phyloP scores from a whole-genome alignment of 1,284 basidiomycete species.

The Boletus sp. region DNA sequence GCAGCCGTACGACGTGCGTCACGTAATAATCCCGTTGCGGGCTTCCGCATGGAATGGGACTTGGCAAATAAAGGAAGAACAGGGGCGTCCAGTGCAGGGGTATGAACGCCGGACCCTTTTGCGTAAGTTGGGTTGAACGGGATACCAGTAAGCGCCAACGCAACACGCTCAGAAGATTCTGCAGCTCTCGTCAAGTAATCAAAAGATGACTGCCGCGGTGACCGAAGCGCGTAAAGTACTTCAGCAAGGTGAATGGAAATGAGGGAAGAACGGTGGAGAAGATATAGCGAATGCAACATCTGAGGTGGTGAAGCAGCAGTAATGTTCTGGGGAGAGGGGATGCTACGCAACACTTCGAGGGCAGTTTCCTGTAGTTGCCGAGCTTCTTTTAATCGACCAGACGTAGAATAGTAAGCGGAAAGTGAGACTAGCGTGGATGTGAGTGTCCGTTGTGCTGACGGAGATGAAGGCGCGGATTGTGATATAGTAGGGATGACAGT shows the following conservation, averaged over 20 bases:
- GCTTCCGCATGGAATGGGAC: slow-evolving; percentile 48
- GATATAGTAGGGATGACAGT: slow-evolving; percentile 35
- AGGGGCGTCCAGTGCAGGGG: slow-evolving; percentile 42
- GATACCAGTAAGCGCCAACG: slow-evolving; percentile 48
- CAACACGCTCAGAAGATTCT: slow-evolving; percentile 63
- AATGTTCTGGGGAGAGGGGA: slow-evolving; percentile 47
- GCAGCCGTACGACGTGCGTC: slow-evolving; percentile 68
- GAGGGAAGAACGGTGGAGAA: slow-evolving; percentile 70
- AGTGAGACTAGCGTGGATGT: slow-evolving; percentile 64
- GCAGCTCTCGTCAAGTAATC: slow-evolving; percentile 59
- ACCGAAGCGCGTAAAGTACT: slow-evolving; percentile 58
- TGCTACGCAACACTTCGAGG: slow-evolving; percentile 63
- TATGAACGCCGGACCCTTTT: slow-evolving; percentile 37
- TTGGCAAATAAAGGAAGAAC: slow-evolving; percentile 41
- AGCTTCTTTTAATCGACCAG: slow-evolving; percentile 64
- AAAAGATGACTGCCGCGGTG: slow-evolving; percentile 44
- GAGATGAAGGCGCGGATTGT: slow-evolving; percentile 48
- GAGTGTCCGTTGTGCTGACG: slow-evolving; percentile 65
- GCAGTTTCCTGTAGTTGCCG: slow-evolving; percentile 62
- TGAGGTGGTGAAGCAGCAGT: slow-evolving; percentile 50
- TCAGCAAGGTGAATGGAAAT: slow-evolving; percentile 74
- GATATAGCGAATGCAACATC: slow-evolving; percentile 60
- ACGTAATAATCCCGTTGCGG: slow-evolving; percentile 58
- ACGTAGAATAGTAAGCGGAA: slow-evolving; percentile 67
- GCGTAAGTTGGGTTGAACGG: slow-evolving; percentile 37